phyloP scores from a whole-genome alignment of 345 rosid species.

The Luvunga scandens region DNA sequence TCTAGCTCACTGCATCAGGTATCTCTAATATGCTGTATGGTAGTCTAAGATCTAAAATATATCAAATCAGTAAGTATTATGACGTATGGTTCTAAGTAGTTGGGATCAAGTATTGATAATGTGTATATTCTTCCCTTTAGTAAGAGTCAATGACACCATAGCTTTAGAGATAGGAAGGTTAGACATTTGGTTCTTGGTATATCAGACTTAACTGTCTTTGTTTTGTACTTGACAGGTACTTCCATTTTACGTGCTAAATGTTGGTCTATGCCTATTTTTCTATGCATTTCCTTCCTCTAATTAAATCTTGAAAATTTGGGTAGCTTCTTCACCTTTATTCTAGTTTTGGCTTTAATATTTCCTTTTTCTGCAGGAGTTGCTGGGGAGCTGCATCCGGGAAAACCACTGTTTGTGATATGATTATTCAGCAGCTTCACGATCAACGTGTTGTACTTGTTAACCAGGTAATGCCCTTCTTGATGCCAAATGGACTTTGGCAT shows the following conservation, averaged over 20 bases:
- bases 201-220: not conserved
- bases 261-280: not conserved
- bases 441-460: slow-evolving; percentile 97
- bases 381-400: slow-evolving; percentile 99
- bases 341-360: not conserved
- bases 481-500: not conserved
- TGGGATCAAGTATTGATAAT: not conserved
- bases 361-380: slow-evolving; percentile 67
- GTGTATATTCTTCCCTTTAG: not conserved
- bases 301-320: not conserved
- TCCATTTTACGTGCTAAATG: not conserved
- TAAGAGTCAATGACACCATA: not conserved
- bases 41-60: too few relatives aligned
- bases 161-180: not conserved
- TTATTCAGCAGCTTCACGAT: slow-evolving; percentile 98
- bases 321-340: slow-evolving; percentile 4
- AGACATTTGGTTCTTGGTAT: not conserved
- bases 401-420: slow-evolving; percentile 98
- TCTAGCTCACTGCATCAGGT: too few relatives aligned
- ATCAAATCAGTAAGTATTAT: not conserved
- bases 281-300: not conserved
- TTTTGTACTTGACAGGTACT: not conserved
- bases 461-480: slow-evolving; percentile 50
- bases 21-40: too few relatives aligned
- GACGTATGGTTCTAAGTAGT: not conserved